Conservation (phyloP, 345 rosid genomes). For the Eucalyptus marginata region DNA sequence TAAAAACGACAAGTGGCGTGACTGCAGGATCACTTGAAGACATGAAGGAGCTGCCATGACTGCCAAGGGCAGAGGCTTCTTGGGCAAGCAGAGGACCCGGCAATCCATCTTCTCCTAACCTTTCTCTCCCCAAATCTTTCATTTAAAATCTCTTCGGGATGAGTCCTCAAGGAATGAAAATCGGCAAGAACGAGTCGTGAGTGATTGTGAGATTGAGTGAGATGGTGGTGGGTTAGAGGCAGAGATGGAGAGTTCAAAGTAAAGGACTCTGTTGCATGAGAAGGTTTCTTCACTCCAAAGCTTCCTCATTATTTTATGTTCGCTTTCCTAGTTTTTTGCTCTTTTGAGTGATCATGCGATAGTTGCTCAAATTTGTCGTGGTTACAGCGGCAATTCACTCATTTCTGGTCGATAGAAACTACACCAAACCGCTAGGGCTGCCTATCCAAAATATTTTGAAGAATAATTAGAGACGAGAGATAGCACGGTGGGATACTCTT, state of each 20-base stretch:
- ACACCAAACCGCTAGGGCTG: background rate
- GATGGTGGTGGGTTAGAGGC: background rate
- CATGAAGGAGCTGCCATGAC: background rate
- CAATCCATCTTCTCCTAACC: background rate
- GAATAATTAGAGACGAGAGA: background rate
- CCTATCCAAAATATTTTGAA: background rate
- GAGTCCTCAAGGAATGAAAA: background rate
- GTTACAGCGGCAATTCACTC: background rate
- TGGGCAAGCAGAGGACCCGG: background rate
- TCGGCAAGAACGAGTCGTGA: background rate
- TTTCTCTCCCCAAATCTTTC: background rate
- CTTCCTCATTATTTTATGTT: background rate
- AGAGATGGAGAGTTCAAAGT: background rate
- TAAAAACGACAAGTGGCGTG: slow-evolving; percentile 18
- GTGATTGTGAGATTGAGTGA: background rate
- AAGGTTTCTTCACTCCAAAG: background rate
- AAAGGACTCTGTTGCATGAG: background rate
- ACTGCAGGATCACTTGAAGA: background rate
- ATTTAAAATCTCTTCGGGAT: background rate
- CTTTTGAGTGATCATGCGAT: background rate
- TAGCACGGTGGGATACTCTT: background rate
- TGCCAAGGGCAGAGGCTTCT: background rate
- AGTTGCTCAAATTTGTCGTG: background rate
- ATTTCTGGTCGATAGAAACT: background rate
- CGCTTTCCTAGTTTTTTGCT: background rate